Conservation (phyloP, 805 yeast species). For the Pichia ethanolica region DNA sequence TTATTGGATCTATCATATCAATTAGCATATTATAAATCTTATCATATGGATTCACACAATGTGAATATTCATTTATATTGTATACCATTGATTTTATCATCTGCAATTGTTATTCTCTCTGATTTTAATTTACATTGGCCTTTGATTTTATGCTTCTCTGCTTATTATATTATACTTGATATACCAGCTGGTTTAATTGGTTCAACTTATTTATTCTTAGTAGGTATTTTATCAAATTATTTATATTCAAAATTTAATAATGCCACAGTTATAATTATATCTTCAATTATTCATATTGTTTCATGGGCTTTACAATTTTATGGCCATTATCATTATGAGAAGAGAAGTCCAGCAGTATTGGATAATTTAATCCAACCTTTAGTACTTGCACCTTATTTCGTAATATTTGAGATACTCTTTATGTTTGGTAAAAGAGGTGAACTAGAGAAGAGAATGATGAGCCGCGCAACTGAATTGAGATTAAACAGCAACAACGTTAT, state of each 20-base stretch:
- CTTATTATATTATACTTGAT: constrained; percentile 57
- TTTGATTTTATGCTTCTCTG: constrained; percentile 40
- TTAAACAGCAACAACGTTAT: too few relatives aligned
- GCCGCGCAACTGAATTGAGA: constrained; percentile 32
- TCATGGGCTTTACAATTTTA: constrained; percentile 82
- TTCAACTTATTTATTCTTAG: constrained; percentile 28
- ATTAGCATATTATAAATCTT: constrained; percentile 49
- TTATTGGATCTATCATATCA: constrained; percentile 38
- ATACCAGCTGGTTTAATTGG: constrained; percentile 39
- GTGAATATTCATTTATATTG: constrained; percentile 70
- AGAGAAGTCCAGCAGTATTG: constrained; percentile 76
- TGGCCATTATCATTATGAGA: constrained; percentile 81
- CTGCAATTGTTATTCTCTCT: constrained; percentile 36
- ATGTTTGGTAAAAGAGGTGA: constrained; percentile 53
- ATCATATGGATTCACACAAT: constrained; percentile 37
- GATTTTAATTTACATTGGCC: constrained; percentile 28
- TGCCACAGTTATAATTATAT: constrained; percentile 19
- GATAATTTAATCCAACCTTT: constrained; percentile 81
- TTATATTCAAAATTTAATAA: constrained; percentile 12
- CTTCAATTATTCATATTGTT: constrained; percentile 38
- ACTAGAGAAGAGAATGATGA: constrained; percentile 43
- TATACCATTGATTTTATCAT: constrained; percentile 67
- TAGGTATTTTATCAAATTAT: constrained; percentile 13
- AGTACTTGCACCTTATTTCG: constrained; percentile 88
- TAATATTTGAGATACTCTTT: constrained; percentile 69